Base-by-base conservation (phyloP, 805 yeast species). In the Cyberlindnera americana region DNA sequence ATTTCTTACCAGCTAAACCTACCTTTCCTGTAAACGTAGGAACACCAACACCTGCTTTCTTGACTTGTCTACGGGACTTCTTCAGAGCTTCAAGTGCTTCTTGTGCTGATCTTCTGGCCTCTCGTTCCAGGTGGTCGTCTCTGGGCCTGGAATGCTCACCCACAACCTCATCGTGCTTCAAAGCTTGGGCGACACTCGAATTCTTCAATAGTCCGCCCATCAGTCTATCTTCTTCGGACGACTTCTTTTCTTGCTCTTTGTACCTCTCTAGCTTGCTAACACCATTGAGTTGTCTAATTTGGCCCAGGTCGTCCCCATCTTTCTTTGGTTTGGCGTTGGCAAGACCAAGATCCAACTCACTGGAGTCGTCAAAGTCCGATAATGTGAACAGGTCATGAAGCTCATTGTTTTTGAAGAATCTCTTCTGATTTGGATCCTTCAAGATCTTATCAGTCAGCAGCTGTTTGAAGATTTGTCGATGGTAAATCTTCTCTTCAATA, bases 1-100 rank as follows among this genome's bases (percentile, higher is more conserved):
- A 54, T 22, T 68, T 61, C 48, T 69, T 74, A 1, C 96, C 96
- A 0, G 96, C 96, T 15, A 65, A 60, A 0, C 99, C 99, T 67
- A 82, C 87, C 49, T 76, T 77, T 0, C 99, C 99, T 0, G 99
- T 91, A 95, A 97, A 93, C 0, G 99, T 91, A 0, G 97, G 98
- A 0, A 83, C 80, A 5, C 95, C 95, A 22, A 90, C 68, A 19
- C 66, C 63, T 18, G 61, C 61, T 32, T 60, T 62, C 41, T 62
- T 65, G 13, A 70, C 67, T 10, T 54, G 57, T 32, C 47, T 61
- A 28, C 67, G 54, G 0, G 96, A 86, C 43, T 75, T 73, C 38
- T 75, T 68, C 40, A 85, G 59, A 0, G 81, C 81, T 15, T 64
- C 65, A 0, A 80, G 67, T 0, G 83, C 83, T 14, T 69, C 66